Evolutionary conservation across 1,139 yeast species (phyloP).

Genomic region (Zygosaccharomyces pseudobailii): DNA sequence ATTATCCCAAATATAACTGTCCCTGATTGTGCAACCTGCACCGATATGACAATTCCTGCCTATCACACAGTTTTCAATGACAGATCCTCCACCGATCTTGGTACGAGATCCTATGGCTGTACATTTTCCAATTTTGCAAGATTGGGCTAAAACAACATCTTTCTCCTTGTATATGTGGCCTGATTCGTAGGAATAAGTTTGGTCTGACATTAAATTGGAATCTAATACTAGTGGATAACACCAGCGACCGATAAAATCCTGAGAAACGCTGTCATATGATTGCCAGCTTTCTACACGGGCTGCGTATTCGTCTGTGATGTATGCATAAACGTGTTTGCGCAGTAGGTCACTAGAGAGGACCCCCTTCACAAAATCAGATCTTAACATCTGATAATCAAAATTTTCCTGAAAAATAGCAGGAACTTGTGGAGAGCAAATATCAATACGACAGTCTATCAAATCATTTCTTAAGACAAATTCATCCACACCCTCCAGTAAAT

Average conservation of each 20-base stretch:
- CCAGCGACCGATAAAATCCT: slow-evolving; percentile 87
- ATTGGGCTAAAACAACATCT: slow-evolving; percentile 81
- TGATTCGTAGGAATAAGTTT: slow-evolving; percentile 71
- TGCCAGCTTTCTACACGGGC: slow-evolving; percentile 93
- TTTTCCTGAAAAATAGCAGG: slow-evolving; percentile 95
- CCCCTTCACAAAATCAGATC: slow-evolving; percentile 87
- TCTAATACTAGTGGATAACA: slow-evolving; percentile 91
- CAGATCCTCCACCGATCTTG: slow-evolving; percentile 53
- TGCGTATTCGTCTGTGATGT: slow-evolving; percentile 74
- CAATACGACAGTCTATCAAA: slow-evolving; percentile 92
- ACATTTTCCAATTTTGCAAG: slow-evolving; percentile 74
- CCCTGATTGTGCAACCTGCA: slow-evolving; percentile 59
- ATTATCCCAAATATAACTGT: slow-evolving; percentile 85
- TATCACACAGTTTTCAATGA: slow-evolving; percentile 62
- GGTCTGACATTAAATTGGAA: slow-evolving; percentile 64
- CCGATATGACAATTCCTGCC: slow-evolving; percentile 88
- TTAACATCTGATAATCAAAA: slow-evolving; percentile 83
- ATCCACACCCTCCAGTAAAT: slow-evolving; percentile 71
- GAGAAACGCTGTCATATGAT: slow-evolving; percentile 88
- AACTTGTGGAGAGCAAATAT: slow-evolving; percentile 89
- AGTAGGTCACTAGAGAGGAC: slow-evolving; percentile 85
- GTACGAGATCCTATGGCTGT: slow-evolving; percentile 77
- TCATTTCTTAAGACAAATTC: slow-evolving; percentile 82
- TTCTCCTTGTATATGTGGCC: slow-evolving; percentile 84
- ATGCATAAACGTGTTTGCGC: slow-evolving; percentile 87